These are phyloP conservation scores for Phialemoniopsis sp. DNA, from an alignment of 2,329 filamentous ascomycete genomes.

Conservation along the genomic window DNA sequence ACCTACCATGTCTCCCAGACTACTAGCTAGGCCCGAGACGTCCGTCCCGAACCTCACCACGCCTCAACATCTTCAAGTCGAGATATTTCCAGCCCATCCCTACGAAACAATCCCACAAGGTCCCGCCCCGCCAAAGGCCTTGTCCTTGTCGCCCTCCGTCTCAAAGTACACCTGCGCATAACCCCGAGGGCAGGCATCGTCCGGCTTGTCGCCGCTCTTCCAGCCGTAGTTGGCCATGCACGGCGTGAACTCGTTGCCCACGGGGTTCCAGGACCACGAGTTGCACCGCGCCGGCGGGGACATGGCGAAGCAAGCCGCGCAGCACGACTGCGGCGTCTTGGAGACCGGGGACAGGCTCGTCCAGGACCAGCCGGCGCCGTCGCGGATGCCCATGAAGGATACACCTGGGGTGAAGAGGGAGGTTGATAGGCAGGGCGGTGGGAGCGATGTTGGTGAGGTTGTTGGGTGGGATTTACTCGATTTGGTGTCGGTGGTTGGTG, in stretches of 20 bases:
- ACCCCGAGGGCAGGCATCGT: conserved; percentile 4
- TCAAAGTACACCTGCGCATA: conserved; percentile 4
- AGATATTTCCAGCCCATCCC: neutral
- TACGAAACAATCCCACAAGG: conserved; percentile 5
- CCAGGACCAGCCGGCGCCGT: neutral
- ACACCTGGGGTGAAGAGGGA: conserved; percentile 5
- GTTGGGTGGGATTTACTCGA: neutral
- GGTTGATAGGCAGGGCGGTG: neutral
- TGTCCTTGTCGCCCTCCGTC: neutral
- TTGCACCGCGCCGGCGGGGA: conserved; percentile 2
- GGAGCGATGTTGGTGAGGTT: neutral
- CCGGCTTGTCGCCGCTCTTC: neutral
- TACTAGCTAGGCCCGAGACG: too few species aligned
- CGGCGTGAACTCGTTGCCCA: conserved; percentile 8
- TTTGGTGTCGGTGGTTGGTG: neutral
- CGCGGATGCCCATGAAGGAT: conserved; percentile 7
- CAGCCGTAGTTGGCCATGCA: conserved; percentile 9
- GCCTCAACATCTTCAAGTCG: neutral
- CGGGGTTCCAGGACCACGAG: conserved; percentile 9
- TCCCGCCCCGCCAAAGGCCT: conserved; percentile 7
- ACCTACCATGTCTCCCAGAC: too few species aligned
- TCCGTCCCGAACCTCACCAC: too few species aligned
- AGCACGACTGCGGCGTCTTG: conserved; percentile 1
- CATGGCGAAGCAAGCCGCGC: conserved; percentile 4
- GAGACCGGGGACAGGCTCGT: too few species aligned